Evolutionary conservation across 2,329 filamentous ascomycete species (phyloP).

Genomic region (Aspergillus oerlinghausenensis): DNA sequence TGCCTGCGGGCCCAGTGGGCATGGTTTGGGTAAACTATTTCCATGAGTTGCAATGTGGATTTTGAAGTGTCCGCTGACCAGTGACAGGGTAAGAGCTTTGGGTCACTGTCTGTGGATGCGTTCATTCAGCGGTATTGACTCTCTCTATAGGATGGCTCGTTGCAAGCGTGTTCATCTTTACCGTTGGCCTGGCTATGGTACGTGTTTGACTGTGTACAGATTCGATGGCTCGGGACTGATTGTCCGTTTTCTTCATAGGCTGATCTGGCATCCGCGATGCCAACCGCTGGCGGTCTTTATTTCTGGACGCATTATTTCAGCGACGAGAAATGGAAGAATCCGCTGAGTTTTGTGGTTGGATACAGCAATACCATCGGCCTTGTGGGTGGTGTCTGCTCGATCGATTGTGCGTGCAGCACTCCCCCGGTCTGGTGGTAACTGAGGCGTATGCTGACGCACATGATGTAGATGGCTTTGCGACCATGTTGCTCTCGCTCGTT

Average conservation of each 20-base stretch:
- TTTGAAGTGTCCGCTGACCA: conserved; percentile 14
- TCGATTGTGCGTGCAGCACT: conserved; percentile 46
- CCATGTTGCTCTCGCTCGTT: conserved; percentile 48
- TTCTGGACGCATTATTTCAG: conserved; percentile 58
- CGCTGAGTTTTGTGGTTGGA: conserved; percentile 55
- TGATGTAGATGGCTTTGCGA: conserved; percentile 14
- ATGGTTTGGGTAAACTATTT: conserved; percentile 52
- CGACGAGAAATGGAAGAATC: conserved; percentile 50
- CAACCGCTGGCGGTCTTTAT: conserved; percentile 55
- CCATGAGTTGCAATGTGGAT: neutral
- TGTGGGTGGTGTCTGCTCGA: conserved; percentile 56
- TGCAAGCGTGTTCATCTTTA: conserved; percentile 53
- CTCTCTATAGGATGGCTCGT: conserved; percentile 46
- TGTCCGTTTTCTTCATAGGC: conserved; percentile 28
- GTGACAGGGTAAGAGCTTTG: conserved; percentile 6
- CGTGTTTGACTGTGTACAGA: conserved; percentile 23
- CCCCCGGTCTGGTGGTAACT: neutral
- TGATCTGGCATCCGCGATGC: conserved; percentile 52
- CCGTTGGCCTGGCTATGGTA: conserved; percentile 57
- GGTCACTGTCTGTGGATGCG: neutral
- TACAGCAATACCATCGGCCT: conserved; percentile 59
- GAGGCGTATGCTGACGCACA: neutral
- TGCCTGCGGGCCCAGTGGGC: conserved; percentile 56
- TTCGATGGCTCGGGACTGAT: neutral
- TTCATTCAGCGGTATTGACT: neutral